phyloP scores from a whole-genome alignment of 2,329 filamentous ascomycete genomes.

The Ophiocordyceps camponoti-leonardi region DNA sequence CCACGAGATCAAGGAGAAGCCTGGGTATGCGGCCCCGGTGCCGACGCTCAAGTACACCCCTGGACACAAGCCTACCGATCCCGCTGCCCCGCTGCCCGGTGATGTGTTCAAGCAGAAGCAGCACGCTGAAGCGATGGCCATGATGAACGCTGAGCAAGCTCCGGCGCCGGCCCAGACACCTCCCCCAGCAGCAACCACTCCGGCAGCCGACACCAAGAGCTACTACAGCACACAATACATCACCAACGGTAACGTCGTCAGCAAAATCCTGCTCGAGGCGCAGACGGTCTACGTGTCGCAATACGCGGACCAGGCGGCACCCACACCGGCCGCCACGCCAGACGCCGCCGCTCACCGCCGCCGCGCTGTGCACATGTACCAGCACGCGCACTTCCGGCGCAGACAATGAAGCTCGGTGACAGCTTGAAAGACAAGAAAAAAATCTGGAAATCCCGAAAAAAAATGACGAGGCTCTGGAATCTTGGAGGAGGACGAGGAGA shows the following conservation, averaged over 20 bases:
- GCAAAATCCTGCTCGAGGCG: constrained; percentile 40
- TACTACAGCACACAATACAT: constrained; percentile 33
- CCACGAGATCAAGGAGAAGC: constrained; percentile 5
- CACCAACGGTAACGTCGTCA: constrained; percentile 31
- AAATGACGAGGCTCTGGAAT: neutral
- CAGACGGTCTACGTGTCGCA: constrained; percentile 35
- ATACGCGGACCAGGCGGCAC: constrained; percentile 19
- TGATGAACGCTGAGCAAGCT: neutral
- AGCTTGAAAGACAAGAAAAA: constrained; percentile 3
- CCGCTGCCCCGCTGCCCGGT: constrained; percentile 20
- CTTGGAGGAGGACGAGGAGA: constrained; percentile 2
- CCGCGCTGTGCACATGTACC: constrained; percentile 18
- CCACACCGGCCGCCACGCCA: constrained; percentile 14
- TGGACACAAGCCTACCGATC: constrained; percentile 14
- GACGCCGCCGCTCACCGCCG: constrained; percentile 5
- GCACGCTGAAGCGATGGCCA: neutral
- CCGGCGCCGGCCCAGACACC: constrained; percentile 3
- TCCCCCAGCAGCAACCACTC: constrained; percentile 2
- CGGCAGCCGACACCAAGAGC: constrained; percentile 12
- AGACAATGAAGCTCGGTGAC: constrained; percentile 4
- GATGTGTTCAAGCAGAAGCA: constrained; percentile 22
- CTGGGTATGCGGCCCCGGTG: constrained; percentile 1
- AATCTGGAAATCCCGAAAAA: constrained; percentile 1
- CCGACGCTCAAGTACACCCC: constrained; percentile 15
- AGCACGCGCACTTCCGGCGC: constrained; percentile 17